A percentile compares a stretch with the other conserved stretches of the same genome.
Evolutionary conservation across 1,284 basidiomycete species (phyloP).

Genomic region (Cystobasidiaceae sp.): DNA sequence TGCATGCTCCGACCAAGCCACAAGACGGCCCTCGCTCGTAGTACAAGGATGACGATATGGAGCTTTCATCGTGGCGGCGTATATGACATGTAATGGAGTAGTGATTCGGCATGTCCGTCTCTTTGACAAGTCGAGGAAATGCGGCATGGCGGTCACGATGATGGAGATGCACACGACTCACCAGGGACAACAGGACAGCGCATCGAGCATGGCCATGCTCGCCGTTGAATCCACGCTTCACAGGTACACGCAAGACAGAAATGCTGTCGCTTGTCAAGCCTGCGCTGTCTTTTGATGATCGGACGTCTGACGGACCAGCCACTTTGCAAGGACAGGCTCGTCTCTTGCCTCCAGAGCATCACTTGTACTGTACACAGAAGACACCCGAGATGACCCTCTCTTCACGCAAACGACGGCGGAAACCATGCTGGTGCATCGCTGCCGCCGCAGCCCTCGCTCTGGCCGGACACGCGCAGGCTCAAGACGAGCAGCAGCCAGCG

Average conservation of each 20-base stretch:
- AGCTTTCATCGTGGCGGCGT: conserved; percentile 20
- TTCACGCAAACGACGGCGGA: conserved; percentile 18
- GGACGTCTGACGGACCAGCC: no score
- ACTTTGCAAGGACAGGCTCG: not conserved
- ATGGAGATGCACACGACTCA: not conserved
- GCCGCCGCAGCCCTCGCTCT: not conserved
- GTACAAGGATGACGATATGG: conserved; percentile 30
- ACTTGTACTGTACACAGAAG: not conserved
- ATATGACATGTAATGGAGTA: not conserved
- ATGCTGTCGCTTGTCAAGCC: not conserved
- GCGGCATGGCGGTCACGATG: no score
- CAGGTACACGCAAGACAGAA: not conserved
- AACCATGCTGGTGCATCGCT: not conserved
- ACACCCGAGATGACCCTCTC: not conserved
- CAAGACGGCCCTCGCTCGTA: conserved; percentile 26
- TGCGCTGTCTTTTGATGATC: no score
- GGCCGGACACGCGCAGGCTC: not conserved
- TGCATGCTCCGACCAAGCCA: not conserved
- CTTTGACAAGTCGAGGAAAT: not conserved
- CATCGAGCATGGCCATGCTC: not conserved
- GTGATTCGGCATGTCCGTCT: not conserved
- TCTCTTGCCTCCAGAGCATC: not conserved
- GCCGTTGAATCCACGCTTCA: not conserved
- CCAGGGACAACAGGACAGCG: not conserved
- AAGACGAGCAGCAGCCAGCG: not conserved